Conservation (phyloP, 306 rosid species). For the Cucumis melo region DNA sequence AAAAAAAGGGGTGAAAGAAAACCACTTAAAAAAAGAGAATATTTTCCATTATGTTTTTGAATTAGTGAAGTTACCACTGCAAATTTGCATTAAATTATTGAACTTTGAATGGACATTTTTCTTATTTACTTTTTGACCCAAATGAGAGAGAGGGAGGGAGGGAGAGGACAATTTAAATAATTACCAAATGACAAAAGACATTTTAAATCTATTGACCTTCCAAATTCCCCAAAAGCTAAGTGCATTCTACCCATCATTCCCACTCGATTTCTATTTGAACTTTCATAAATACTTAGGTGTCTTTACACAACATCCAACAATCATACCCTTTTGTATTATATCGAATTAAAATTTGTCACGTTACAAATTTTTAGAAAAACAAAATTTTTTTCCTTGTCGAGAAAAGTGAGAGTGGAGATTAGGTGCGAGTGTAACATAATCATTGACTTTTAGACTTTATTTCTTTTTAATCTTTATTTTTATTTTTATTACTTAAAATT, state of each 20-base stretch:
- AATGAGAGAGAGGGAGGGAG: neutral
- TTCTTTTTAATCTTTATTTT: no score
- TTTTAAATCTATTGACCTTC: neutral
- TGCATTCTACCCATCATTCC: neutral
- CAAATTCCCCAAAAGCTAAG: constrained; percentile 19
- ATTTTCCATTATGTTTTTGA: neutral
- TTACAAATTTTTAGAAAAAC: no score
- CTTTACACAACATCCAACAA: no score
- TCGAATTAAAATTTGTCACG: no score
- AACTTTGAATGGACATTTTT: neutral
- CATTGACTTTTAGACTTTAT: no score
- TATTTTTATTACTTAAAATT: no score
- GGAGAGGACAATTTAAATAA: neutral
- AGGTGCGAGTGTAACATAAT: no score
- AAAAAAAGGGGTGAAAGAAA: no score
- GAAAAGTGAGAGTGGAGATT: no score
- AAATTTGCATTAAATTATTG: neutral
- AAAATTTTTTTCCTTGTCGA: no score
- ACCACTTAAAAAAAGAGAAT: neutral
- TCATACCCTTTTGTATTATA: no score
- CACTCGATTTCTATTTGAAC: neutral
- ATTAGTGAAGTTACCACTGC: neutral
- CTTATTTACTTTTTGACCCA: neutral
- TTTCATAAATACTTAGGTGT: no score
- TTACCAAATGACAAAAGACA: neutral